Base-by-base conservation (phyloP, 192 early-diverging fungal genomes). In the Phlyctochytrium bullatum region DNA sequence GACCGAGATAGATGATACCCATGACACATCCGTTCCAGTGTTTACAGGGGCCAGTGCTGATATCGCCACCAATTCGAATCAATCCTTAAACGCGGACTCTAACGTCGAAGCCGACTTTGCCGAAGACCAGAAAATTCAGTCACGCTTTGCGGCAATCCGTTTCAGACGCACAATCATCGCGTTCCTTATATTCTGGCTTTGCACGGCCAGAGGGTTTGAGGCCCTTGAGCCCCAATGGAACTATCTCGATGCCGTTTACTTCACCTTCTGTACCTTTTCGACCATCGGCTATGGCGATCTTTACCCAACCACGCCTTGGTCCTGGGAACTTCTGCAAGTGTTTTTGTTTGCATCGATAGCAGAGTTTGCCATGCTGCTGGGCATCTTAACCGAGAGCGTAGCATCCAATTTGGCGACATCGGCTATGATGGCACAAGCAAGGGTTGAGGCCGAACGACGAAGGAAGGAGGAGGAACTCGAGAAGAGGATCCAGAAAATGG, bases 241-340 rank as follows among this genome's bases (percentile, higher is more conserved):
- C 27, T 64, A 64, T 28, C 10, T 71, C 31, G 62, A 71, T 27
- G 56, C 53, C 4, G 24, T 71, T 6, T 71, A 71, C 58, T 71
- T 71, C 69, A 71, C 23, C 10, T 71, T 34, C 36, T 71, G 61
- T 12, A 32, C 64, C 16, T 64, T 71, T 0, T 57, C 62, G 12
- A 71, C 69, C 24, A 71, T 62, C 2, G 69, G 69, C 17, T 71
- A 71, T 64, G 69, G 69, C 23, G 69, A 71, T 65, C 28, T 71
- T 14, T 71, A 71, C 56, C 69, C 69, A 17, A 27, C 16, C 33
- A 32, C 62, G 20, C 61, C 61, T 16, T 50, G 40, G 40, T 50
- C 40, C 40, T 50, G 40, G 40, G 40, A 50, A 50, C n/a, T 50
- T 50, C n/a, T 10, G 40, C 10, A 50, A 14, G 40, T 50, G 12